Evolutionary conservation across 768 basidiomycete genomes (phyloP).

Genomic region (Leccinum truebloodii): DNA sequence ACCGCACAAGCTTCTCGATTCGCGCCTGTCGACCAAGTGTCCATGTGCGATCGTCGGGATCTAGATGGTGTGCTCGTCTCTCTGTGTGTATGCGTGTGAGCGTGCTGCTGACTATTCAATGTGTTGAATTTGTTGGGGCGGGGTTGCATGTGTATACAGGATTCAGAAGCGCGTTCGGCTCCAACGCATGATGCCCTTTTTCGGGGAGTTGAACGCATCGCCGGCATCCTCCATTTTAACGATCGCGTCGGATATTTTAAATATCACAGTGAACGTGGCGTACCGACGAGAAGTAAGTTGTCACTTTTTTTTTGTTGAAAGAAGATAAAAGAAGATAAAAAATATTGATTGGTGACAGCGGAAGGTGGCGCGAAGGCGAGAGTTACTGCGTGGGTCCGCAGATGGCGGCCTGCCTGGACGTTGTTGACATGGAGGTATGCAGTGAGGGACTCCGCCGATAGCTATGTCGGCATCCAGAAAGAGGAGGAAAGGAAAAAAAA

Average conservation of each 20-base stretch:
- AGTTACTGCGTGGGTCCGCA: no score
- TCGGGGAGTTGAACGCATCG: no score
- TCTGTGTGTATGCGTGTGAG: neutral
- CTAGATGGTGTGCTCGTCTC: slow-evolving; percentile 51
- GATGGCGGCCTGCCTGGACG: no score
- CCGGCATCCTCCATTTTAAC: neutral
- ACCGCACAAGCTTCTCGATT: no score
- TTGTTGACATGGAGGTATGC: no score
- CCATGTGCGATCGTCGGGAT: slow-evolving; percentile 70
- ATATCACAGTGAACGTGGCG: neutral
- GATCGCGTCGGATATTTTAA: neutral
- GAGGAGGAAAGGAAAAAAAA: no score
- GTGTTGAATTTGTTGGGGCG: no score
- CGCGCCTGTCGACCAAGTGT: slow-evolving; percentile 4
- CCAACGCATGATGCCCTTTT: neutral
- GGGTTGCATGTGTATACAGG: slow-evolving; percentile 5
- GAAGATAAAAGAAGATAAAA: neutral
- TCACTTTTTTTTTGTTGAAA: neutral
- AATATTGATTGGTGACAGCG: neutral
- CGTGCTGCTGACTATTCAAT: neutral
- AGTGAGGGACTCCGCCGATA: no score
- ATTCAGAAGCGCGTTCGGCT: slow-evolving; percentile 15
- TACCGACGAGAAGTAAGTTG: neutral
- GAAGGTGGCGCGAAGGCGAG: neutral
- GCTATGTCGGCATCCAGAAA: no score